Conservation (phyloP, 73 alveolate species). For the Paramecium octaurelia region DNA sequence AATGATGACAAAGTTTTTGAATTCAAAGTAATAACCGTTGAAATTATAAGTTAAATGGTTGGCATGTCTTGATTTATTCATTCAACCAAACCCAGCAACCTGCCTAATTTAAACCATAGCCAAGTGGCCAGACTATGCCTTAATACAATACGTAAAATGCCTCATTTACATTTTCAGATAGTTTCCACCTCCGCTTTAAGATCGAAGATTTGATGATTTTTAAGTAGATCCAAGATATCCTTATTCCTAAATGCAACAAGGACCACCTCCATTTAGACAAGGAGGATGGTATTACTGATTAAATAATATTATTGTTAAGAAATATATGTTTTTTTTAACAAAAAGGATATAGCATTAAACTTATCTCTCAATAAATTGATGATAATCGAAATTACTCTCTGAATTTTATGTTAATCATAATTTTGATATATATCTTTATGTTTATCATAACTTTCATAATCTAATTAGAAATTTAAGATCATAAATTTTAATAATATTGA, state of each 20-base stretch:
- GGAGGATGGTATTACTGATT: neutral
- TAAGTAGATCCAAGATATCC: neutral
- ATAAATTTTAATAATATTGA: too few relatives aligned
- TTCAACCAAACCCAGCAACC: conserved; percentile 10
- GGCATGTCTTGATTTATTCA: conserved; percentile 45
- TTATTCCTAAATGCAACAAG: neutral
- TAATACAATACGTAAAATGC: neutral
- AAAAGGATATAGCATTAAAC: too few relatives aligned
- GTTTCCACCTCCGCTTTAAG: neutral
- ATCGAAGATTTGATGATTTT: neutral
- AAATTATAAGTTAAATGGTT: conserved; percentile 7
- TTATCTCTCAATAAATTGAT: too few relatives aligned
- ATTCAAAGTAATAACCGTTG: neutral
- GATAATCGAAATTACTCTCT: neutral
- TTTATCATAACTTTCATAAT: too few relatives aligned
- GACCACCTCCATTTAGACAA: neutral
- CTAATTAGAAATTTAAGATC: neutral
- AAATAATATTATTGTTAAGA: neutral
- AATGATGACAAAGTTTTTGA: conserved; percentile 38
- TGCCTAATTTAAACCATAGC: neutral
- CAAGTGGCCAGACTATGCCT: neutral
- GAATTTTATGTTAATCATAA: too few relatives aligned
- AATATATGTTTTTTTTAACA: neutral
- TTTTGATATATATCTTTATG: too few relatives aligned
- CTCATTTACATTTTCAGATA: neutral